Evolutionary conservation across 169 alveolate species (phyloP), one percentile per base, ranked within the genome.

Genomic region (Cryptosporidium viatorum): DNA sequence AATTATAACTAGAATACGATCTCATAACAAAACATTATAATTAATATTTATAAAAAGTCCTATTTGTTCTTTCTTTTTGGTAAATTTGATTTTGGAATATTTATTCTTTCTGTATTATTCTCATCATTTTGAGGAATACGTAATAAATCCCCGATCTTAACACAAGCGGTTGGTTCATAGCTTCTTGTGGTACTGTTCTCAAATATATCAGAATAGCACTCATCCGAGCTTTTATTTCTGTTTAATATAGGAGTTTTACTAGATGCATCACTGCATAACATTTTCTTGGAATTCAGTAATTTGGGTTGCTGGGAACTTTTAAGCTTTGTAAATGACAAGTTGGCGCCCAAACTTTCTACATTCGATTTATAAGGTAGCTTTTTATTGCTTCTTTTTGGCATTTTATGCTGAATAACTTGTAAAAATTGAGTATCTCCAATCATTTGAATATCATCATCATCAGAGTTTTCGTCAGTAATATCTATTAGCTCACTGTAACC

Each of bases 31-130:
- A 55, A 26, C 0, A 55, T 8, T 55, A 55, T 55, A 55, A 55
- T 65, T 65, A 33, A 1, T 16, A 29, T n/a, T n/a, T 9, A 65
- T 31, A 12, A 7, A 18, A 37, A 65, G 4, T 10, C 31, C 71
- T 65, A 65, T 65, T 31, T 65, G 18, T 33, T 65, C 33, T 65
- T 65, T 65, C 71, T 65, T 35, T 65, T 65, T n/a, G 71, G 71
- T 35, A 65, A n/a, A 65, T 3, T 65, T 14, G 71, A 65, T 35
- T 65, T 35, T 65, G 71, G 71, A 1, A 65, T n/a, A 14, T 16
- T 2, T 4, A 65, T 26, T 35, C 2, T 65, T 35, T 31, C 51
- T 35, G 4, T 12, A 29, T 0, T 33, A 65, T 5, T 41, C 48
- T 41, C 48, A 41, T 48, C 23, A 48, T 14, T 48, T 48, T n/a